phyloP scores from a whole-genome alignment of 306 rosid species.

The Sechiopsis laciniata region DNA sequence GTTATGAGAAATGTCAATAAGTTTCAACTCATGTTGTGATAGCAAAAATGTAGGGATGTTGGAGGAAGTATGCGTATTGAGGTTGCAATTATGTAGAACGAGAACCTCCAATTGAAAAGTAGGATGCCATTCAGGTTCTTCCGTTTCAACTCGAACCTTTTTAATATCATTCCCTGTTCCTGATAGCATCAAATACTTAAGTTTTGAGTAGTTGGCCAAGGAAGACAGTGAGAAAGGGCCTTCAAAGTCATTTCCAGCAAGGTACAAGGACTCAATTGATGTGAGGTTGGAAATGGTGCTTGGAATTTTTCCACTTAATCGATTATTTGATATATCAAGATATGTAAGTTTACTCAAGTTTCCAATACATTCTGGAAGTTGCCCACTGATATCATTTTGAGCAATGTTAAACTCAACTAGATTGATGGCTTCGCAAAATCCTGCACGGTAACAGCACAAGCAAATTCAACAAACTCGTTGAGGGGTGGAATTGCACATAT shows the following conservation, averaged over 20 bases:
- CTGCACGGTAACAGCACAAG: too few relatives aligned
- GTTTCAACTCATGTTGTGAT: conserved; percentile 1
- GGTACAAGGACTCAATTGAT: conserved; percentile 16
- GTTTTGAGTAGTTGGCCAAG: conserved; percentile 22
- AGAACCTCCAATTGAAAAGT: conserved; percentile 22
- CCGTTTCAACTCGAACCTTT: conserved; percentile 20
- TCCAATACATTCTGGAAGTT: conserved; percentile 22
- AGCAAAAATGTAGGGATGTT: not conserved
- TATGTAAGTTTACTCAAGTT: conserved; percentile 21
- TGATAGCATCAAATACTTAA: conserved; percentile 4
- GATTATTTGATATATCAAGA: conserved; percentile 21
- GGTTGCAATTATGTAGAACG: not conserved
- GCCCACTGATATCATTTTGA: not conserved
- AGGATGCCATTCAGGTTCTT: not conserved
- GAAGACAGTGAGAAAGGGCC: conserved; percentile 1
- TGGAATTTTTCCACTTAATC: conserved; percentile 15
- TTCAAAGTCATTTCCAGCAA: not conserved
- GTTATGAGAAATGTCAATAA: conserved; percentile 8
- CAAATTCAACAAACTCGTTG: too few relatives aligned
- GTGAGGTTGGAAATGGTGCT: conserved; percentile 1
- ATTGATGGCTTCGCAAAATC: too few relatives aligned
- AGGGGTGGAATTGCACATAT: too few relatives aligned
- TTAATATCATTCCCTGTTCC: not conserved
- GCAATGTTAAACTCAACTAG: too few relatives aligned
- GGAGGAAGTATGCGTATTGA: not conserved